A percentile compares a stretch with the other conserved stretches of the same genome.
Conservation (phyloP, 225 moss, liverwort and hornwort species). For the Physcomitrellopsis africana region DNA sequence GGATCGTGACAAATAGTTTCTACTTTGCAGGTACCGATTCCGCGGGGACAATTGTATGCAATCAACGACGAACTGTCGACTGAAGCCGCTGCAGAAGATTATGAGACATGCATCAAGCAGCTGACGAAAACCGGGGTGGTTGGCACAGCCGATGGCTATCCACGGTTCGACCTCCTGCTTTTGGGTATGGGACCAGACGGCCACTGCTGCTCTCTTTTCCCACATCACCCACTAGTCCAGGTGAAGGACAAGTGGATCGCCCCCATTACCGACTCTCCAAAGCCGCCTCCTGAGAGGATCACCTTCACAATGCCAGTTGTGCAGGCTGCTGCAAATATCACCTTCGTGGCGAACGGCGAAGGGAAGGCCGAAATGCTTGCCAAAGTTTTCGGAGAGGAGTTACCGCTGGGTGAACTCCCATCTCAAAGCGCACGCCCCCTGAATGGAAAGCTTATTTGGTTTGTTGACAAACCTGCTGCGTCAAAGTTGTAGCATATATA, state of each 20-base stretch:
- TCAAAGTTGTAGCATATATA: conserved; percentile 46
- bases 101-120: conserved; percentile 60
- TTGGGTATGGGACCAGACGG: conserved; percentile 98
- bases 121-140: conserved; percentile 55
- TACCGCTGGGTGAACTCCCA: conserved; percentile 86
- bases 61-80: conserved; percentile 71
- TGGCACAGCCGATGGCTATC: conserved; percentile 55
- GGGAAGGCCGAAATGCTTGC: conserved; percentile 92
- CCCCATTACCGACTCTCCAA: conserved; percentile 88
- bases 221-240: conserved; percentile 75
- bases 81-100: conserved; percentile 75
- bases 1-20: not conserved
- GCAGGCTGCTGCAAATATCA: conserved; percentile 83
- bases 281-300: conserved; percentile 92
- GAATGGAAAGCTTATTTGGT: conserved; percentile 86
- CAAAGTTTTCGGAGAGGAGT: conserved; percentile 69
- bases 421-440: conserved; percentile 83
- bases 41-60: conserved; percentile 75
- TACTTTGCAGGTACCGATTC: conserved; percentile 68
- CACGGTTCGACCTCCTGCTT: conserved; percentile 87
- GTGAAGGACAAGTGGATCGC: conserved; percentile 83
- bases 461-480: conserved; percentile 76
- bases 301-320: conserved; percentile 93
- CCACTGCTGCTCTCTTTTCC: conserved; percentile 93
- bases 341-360: conserved; percentile 81